phyloP scores from a whole-genome alignment of 2,329 filamentous ascomycete genomes.

The Fusarium sp. region DNA sequence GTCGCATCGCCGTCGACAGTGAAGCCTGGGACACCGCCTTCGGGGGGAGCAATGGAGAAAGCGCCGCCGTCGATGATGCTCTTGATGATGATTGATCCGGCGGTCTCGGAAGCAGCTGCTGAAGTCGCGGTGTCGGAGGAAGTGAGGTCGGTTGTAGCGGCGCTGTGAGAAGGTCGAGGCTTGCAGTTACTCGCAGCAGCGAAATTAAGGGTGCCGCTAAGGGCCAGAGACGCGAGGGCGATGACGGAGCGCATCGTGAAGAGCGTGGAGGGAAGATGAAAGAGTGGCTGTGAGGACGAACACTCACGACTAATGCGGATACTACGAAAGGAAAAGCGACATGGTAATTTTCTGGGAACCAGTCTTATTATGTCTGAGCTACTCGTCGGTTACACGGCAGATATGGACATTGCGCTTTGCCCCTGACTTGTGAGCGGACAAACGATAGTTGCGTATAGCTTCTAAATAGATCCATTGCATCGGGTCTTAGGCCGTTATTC shows the following conservation, averaged over 20 bases:
- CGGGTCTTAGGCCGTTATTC: neutral
- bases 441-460: neutral
- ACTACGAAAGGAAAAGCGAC: neutral
- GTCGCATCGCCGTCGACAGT: neutral
- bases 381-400: neutral
- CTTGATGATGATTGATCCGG: neutral
- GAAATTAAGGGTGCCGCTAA: neutral
- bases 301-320: neutral
- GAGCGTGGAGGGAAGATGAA: neutral
- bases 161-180: neutral
- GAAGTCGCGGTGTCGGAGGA: neutral
- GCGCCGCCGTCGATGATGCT: neutral
- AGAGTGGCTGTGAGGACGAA: conserved; percentile 12
- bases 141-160: neutral
- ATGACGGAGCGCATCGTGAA: neutral
- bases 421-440: neutral
- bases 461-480: neutral
- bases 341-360: neutral
- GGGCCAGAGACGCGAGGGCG: neutral
- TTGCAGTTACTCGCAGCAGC: neutral
- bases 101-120: neutral
- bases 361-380: neutral
- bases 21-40: neutral
- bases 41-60: neutral
- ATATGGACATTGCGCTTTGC: neutral